Evolutionary conservation across 2,329 filamentous ascomycete genomes (phyloP), one percentile per base, ranked within the genome.

Genomic region (Pseudocercospora cruenta): DNA sequence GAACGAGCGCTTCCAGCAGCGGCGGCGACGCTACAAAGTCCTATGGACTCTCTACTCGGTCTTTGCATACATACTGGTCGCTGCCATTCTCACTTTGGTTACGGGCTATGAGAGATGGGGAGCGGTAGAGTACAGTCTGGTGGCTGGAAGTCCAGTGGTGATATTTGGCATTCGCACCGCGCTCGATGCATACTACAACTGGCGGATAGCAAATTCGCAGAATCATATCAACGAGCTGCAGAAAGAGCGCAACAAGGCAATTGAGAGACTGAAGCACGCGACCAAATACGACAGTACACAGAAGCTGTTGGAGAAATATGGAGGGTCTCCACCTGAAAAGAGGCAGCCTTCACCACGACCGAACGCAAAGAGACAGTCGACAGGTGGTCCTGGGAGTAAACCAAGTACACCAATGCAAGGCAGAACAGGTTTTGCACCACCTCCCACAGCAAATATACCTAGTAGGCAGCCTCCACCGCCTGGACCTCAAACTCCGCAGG

Each of bases 271-370:
- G 69, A 99, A 99, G 80, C 89, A 91, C 65, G 94, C 94, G 26
- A 99, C 95, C 36, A 97, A 92, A 78, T 99, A 97, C 81, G 92
- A 98, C 79, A 95, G 94, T 33, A 99, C 95, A 1, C 88, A 96
- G 75, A 89, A 97, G 77, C 81, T 99, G 66, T 86, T 99, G 10
- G 92, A 98, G 75, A 99, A 98, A 75, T 99, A 99, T 78, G 94
- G 93, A 39, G 91, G 88, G 9, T 82, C 84, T 21, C 87, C 89
- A 22, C 62, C 65, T 10, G 55, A 57, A 70, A 79, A 68, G 67
- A 68, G 65, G 33, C 68, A 72, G 54, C 60, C 80, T 74, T 67
- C 73, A 69, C 58, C 71, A 9, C 77, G 68, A 81, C 84, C 73
- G 81, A 67, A 71, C 51, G 68, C 67, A 36, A 72, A 75, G 64